Base-by-base conservation (phyloP, 139 green algal species). In the Yamagishiella unicocca region DNA sequence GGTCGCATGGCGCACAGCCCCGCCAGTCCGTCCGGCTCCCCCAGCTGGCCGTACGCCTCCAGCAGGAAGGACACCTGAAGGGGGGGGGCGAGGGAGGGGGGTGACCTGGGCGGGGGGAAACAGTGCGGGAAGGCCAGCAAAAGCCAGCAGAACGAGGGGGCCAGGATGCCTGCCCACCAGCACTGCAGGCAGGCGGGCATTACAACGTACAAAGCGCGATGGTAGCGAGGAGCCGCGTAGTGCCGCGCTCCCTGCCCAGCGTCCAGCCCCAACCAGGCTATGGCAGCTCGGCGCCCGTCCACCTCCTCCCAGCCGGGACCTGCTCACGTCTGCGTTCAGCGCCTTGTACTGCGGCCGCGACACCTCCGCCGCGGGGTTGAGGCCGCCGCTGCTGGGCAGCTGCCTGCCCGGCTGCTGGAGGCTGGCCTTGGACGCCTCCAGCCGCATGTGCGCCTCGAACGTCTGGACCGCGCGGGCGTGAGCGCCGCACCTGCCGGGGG, bases 11-110 rank as follows among this genome's bases (percentile, higher is more conserved):
- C 92, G 37, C 97, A 85, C 64, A 98, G 84, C 42, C 96, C 96
- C 62, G 93, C 90, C 42, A 99, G 75, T 0, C 95, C 96, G 80
- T 99, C 97, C 19, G 97, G 96, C 87, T 99, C 97, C 80, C 98
- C 97, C 78, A 99, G 88, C 58, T 94, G 92, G 4, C 94, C 92
- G 80, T 99, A 99, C 61, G 98, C 94, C 82, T 97, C 95, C 82
- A 98, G 89, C 70, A 99, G 84, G 85, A 99, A 98, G 0, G 93
- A 93, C 38, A 99, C 96, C 81, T 98, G 91, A 0, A 58, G 2
- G 1, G 5, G 4, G 33, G 50, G 19, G 4, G 33, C 43, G 45
- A 40, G 45, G 64, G 64, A 7, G 37, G 40, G 61, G 53, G 68
- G n/a, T n/a, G n/a, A n/a, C n/a, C n/a, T n/a, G n/a, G n/a, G n/a